Evolutionary conservation across 2,329 filamentous ascomycete species (phyloP), one percentile per base, ranked within the genome.

Genomic region (Xylaria sp.): DNA sequence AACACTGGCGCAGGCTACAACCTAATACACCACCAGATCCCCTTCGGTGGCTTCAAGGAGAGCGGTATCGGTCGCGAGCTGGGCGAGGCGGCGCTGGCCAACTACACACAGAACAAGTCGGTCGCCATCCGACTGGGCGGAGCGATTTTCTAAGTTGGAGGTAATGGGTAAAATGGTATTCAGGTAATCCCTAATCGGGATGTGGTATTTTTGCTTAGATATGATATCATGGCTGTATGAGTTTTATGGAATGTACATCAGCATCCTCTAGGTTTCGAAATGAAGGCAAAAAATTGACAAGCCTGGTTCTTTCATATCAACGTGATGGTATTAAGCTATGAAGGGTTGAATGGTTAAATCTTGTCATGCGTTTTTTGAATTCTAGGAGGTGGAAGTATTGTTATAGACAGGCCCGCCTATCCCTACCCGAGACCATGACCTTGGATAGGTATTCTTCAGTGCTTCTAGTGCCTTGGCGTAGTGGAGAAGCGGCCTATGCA

Each of bases 11-110:
- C 48, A 78, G 75, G 74, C 72, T 85, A 95, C 83, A 97, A 96
- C 81, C 83, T 89, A 70, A 82, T 96, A 1, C 88, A 92, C 79
- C 88, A 89, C 81, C 66, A 72, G 70, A 48, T 75, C 58, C 80
- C 78, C 19, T 94, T 94, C 73, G 90, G 91, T 62, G 93, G 93
- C 0, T 93, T 87, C 84, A 95, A 94, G 82, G 87, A 93, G 81
- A 88, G 84, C 30, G 93, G 93, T 69, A 92, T 94, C 65, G 93
- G 93, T 53, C 89, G 92, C 65, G 93, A 97, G 79, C 83, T 92
- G 3, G 90, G 90, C 70, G 89, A 91, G 83, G 87, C 86, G 51
- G 90, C 89, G 1, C 79, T 92, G 65, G 82, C 83, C 50, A 90
- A 90, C 81, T 93, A 92, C 80, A 90, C 88, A 12, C 86, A 92